A percentile compares a stretch with the other conserved stretches of the same genome.
These are phyloP conservation scores for Podospora comata DNA, from an alignment of 495 filamentous ascomycete genomes.

Conservation along the genomic window DNA sequence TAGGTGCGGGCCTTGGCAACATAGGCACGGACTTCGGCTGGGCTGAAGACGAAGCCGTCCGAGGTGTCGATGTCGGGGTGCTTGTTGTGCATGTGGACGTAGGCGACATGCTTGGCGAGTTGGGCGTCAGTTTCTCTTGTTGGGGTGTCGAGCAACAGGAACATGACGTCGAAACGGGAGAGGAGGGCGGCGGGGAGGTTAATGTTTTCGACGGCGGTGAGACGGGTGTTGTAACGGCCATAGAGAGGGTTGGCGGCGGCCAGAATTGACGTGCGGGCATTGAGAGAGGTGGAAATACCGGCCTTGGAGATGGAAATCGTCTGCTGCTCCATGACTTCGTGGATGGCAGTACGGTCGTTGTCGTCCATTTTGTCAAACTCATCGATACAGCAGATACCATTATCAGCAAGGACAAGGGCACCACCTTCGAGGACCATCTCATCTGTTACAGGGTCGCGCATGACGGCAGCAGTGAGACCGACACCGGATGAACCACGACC, in stretches of 20 bases:
- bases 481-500: conserved; percentile 95
- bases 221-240: conserved; percentile 93
- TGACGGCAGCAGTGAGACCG: conserved; percentile 95
- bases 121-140: conserved; percentile 84
- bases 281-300: conserved; percentile 92
- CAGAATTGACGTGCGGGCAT: conserved; percentile 95
- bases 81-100: conserved; percentile 94
- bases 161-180: conserved; percentile 95
- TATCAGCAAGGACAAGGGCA: conserved; percentile 92
- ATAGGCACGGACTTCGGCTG: conserved; percentile 90
- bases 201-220: conserved; percentile 97
- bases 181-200: conserved; percentile 94
- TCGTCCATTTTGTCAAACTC: conserved; percentile 99
- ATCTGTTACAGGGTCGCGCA: conserved; percentile 97
- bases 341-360: conserved; percentile 90
- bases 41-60: conserved; percentile 67
- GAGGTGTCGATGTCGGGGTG: conserved; percentile 73
- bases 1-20: conserved; percentile 87
- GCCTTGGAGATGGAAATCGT: conserved; percentile 99
- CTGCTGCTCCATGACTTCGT: conserved; percentile 99
- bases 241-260: conserved; percentile 97
- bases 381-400: conserved; percentile 99
- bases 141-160: conserved; percentile 92
- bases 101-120: conserved; percentile 91
- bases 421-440: conserved; percentile 99